A percentile compares a stretch with the other conserved stretches of the same genome.
Conservation (phyloP, 2,329 filamentous ascomycete genomes). For the Dactylellina sp. region DNA sequence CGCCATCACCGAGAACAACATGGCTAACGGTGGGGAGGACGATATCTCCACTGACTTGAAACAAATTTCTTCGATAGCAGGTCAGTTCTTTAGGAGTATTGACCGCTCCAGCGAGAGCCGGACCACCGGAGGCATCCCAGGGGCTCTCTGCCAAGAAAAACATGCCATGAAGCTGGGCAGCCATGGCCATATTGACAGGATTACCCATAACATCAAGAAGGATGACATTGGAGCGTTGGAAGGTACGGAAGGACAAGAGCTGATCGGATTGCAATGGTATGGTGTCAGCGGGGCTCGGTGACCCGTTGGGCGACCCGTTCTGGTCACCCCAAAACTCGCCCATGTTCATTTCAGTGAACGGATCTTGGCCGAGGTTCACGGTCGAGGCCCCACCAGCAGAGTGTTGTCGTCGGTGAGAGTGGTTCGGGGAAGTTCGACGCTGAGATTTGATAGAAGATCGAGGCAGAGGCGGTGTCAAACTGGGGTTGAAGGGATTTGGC, state of each 20-base stretch:
- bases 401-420: conserved; percentile 49
- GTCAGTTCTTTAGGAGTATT: conserved; percentile 80
- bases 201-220: conserved; percentile 76
- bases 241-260: conserved; percentile 51
- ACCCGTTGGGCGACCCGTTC: conserved; percentile 46
- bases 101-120: conserved; percentile 66
- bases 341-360: conserved; percentile 52
- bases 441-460: conserved; percentile 44
- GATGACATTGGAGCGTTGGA: conserved; percentile 61
- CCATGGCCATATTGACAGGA: conserved; percentile 74
- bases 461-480: conserved; percentile 35
- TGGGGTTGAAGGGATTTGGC: conserved; percentile 28
- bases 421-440: conserved; percentile 37
- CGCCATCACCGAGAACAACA: conserved; percentile 84
- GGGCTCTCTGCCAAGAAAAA: conserved; percentile 87
- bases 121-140: conserved; percentile 71
- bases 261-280: conserved; percentile 43
- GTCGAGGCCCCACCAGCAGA: conserved; percentile 45
- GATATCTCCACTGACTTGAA: conserved; percentile 92
- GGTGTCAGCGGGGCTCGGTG: conserved; percentile 39
- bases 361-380: conserved; percentile 39
- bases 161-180: conserved; percentile 85
- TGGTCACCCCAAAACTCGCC: conserved; percentile 44
- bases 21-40: conserved; percentile 81
- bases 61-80: conserved; percentile 94